Base-by-base conservation (phyloP, 176 grass and related monocot genomes). In the Oryza meyeriana region DNA sequence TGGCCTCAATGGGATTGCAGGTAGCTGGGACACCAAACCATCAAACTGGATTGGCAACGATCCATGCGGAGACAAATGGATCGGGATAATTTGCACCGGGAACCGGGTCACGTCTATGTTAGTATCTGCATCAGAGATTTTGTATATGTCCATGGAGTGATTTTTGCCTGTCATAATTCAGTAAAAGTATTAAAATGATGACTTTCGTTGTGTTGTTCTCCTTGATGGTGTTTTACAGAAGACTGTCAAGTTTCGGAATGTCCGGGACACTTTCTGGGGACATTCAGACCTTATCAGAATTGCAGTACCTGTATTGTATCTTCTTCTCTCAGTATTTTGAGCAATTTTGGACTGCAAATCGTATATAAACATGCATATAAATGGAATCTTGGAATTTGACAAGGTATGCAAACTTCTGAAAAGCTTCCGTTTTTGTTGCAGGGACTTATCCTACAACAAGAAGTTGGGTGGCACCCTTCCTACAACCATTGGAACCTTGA, bases 371-470 rank as follows among this genome's bases (percentile, higher is more conserved):
- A 36, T 38, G 8, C 14, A 65, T n/a, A 31, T 58, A 45, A 10
- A 5, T 45, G 18, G 10, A 25, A 3, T 45, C 61, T 81, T 61
- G 1, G 1, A 14, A 67, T 59, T 1, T 8, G n/a, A n/a, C n/a
- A n/a, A n/a, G n/a, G n/a, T 39, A 42, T 41, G 22, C 10, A 66
- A 30, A 24, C 16, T 84, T 39, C 10, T 69, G 30, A 85, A 6
- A 6, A 31, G 18, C 8, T 31, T 50, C 22, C 42, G 13, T 3
- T 28, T 81, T 70, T 35, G 14, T 12, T 86, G 6, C 79, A 97
- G 95, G 79, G 95, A 97, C 32, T 89, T 97, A 12, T 97, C 95
- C 59, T 89, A 94, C 65, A 97, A 97, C 79, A 86, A 69, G 30
- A 71, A 87, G 8, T 70, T 97, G 81, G 67, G 59, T 55, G 92